Evolutionary conservation across 306 rosid genomes (phyloP).

Genomic region (Myrica gale): DNA sequence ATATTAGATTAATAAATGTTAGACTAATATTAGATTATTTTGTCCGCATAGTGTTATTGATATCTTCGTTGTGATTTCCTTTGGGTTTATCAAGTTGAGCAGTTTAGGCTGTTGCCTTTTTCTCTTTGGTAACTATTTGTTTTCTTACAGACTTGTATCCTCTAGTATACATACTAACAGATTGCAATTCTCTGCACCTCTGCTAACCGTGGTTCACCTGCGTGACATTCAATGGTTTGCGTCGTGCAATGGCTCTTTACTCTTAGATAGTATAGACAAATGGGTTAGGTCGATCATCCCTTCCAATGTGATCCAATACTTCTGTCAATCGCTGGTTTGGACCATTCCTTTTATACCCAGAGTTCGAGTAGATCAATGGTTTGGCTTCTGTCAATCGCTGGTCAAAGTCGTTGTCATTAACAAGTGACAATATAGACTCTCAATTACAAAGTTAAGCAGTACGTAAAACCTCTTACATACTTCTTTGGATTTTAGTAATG

Average conservation of each 20-base stretch:
- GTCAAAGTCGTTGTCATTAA: too few relatives aligned
- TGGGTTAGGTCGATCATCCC: background rate
- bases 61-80: background rate
- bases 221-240: background rate
- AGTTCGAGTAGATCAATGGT: too few relatives aligned
- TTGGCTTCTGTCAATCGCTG: too few relatives aligned
- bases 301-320: background rate
- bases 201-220: background rate
- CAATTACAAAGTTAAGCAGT: too few relatives aligned
- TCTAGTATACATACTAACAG: background rate
- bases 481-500: too few relatives aligned
- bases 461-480: too few relatives aligned
- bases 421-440: too few relatives aligned
- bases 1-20: too few relatives aligned
- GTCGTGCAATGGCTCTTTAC: too few relatives aligned
- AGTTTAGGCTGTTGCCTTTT: background rate
- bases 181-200: background rate
- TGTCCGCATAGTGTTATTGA: background rate
- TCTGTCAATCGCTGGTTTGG: too few relatives aligned
- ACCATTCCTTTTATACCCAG: too few relatives aligned
- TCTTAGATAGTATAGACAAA: background rate
- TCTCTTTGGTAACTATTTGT: background rate
- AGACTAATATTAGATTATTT: too few relatives aligned
- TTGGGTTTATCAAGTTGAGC: background rate
- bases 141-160: background rate